Conservation (phyloP, 306 rosid species). For the Inga laurina region DNA sequence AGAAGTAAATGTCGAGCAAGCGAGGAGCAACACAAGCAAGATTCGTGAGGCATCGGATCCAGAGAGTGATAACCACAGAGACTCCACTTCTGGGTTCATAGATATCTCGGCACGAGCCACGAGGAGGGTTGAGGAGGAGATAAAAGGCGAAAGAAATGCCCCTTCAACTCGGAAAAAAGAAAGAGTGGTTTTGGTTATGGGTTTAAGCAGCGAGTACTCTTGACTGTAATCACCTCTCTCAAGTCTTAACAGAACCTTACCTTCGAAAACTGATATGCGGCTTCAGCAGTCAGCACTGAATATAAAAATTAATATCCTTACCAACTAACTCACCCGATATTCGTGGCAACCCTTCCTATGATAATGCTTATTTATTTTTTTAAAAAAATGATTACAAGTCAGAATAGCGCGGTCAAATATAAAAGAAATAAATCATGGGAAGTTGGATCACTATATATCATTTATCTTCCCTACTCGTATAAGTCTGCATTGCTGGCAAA, state of each 20-base stretch:
- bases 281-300: no score
- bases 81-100: conserved; percentile 47
- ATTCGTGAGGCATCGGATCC: conserved; percentile 52
- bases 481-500: no score
- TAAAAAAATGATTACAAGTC: no score
- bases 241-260: background rate
- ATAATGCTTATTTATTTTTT: no score
- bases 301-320: background rate
- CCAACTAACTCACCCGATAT: no score
- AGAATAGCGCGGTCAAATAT: no score
- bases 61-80: conserved; percentile 34
- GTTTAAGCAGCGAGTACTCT: background rate
- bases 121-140: background rate
- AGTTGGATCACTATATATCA: no score
- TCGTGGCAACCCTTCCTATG: no score
- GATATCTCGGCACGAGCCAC: conserved; percentile 21
- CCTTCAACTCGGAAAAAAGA: background rate
- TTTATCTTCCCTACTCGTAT: no score
- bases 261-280: background rate
- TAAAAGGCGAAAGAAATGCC: background rate
- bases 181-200: background rate
- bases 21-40: conserved; percentile 44
- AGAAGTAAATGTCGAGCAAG: conserved; percentile 53
- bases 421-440: no score
- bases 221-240: background rate